phyloP scores from a whole-genome alignment of 2,329 filamentous ascomycete species.

The Pseudogymnoascus sp. region DNA sequence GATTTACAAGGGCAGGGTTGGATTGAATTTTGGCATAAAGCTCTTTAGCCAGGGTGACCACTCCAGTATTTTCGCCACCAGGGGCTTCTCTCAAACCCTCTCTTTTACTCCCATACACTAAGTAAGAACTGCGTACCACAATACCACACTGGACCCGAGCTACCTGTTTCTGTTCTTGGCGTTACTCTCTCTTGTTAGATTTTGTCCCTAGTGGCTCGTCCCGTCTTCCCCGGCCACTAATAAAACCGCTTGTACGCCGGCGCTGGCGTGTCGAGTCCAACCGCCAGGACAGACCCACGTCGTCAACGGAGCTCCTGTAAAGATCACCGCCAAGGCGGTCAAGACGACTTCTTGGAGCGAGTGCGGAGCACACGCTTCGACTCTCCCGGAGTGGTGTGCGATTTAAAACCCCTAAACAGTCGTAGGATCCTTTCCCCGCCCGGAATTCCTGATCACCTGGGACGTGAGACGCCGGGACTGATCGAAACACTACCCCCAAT shows the following conservation, averaged over 20 bases:
- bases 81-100: background rate
- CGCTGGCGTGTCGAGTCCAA: background rate
- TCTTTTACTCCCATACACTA: background rate
- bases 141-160: background rate
- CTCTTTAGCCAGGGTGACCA: background rate
- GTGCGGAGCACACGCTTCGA: slow-evolving; percentile 2
- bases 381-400: background rate
- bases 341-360: slow-evolving; percentile 1
- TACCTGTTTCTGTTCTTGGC: slow-evolving; percentile 3
- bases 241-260: background rate
- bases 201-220: slow-evolving; percentile 1
- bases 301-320: background rate
- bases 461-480: slow-evolving; percentile 1
- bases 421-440: slow-evolving; percentile 1
- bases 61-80: background rate
- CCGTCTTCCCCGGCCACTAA: slow-evolving; percentile 2
- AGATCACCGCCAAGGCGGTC: slow-evolving; percentile 5
- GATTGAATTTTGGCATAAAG: background rate
- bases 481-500: background rate
- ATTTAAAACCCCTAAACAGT: background rate
- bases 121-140: background rate
- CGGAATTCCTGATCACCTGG: background rate
- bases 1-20: background rate
- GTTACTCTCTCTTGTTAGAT: background rate
- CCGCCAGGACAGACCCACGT: background rate